phyloP scores from a whole-genome alignment of 2,329 filamentous ascomycete species.

The Trichoderma sp. region DNA sequence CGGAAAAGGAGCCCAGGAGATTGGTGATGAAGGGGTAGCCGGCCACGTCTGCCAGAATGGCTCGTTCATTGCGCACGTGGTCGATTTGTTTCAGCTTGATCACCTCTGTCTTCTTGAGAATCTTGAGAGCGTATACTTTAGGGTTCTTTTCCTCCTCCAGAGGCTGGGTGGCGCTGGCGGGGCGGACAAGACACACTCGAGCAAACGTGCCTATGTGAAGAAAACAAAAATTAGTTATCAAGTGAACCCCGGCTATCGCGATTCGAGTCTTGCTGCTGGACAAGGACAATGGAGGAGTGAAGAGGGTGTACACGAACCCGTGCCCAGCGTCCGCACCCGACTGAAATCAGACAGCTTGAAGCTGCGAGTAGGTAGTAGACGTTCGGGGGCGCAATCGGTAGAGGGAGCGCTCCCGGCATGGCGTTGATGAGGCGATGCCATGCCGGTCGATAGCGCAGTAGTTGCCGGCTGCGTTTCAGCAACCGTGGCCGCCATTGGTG shows the following conservation, averaged over 20 bases:
- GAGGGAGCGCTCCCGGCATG: slow-evolving; percentile 4
- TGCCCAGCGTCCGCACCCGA: slow-evolving; percentile 72
- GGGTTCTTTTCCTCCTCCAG: slow-evolving; percentile 36
- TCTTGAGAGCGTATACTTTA: slow-evolving; percentile 75
- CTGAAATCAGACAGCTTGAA: slow-evolving; percentile 57
- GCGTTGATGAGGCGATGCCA: slow-evolving; percentile 13
- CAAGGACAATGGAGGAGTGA: neutral
- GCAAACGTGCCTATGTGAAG: slow-evolving; percentile 67
- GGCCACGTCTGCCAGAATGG: slow-evolving; percentile 71
- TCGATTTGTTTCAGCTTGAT: slow-evolving; percentile 83
- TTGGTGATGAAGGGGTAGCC: slow-evolving; percentile 82
- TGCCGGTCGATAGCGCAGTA: slow-evolving; percentile 15
- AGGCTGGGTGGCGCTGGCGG: slow-evolving; percentile 48
- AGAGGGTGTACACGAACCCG: slow-evolving; percentile 48
- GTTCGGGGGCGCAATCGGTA: slow-evolving; percentile 9
- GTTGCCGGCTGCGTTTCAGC: slow-evolving; percentile 17
- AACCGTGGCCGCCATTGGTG: slow-evolving; percentile 24
- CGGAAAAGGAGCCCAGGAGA: slow-evolving; percentile 74
- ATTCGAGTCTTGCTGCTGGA: neutral
- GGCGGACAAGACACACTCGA: slow-evolving; percentile 72
- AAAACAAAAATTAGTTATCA: neutral
- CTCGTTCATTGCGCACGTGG: slow-evolving; percentile 79
- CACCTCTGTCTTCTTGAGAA: slow-evolving; percentile 68
- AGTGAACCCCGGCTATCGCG: neutral
- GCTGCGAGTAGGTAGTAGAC: slow-evolving; percentile 30